phyloP scores from a whole-genome alignment of 306 rosid species.

The Neltuma alba region DNA sequence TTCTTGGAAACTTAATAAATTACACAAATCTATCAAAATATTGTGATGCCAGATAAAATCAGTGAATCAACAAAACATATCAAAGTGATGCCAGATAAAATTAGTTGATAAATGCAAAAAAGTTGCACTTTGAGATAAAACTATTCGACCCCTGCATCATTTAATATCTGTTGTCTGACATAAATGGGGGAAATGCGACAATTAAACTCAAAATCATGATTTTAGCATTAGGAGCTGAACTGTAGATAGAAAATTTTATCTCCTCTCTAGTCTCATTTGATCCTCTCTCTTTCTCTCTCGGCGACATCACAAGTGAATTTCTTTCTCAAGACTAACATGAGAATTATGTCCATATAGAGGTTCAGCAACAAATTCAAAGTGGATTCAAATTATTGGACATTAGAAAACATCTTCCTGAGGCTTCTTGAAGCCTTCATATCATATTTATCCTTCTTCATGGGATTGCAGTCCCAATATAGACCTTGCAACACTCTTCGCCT shows the following conservation, averaged over 20 bases:
- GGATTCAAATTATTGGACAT: background rate
- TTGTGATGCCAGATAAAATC: background rate
- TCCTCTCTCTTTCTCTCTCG: background rate
- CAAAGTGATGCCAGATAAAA: background rate
- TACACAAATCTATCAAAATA: background rate
- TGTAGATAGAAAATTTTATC: background rate
- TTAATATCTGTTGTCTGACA: background rate
- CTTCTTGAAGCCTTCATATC: background rate
- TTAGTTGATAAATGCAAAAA: background rate
- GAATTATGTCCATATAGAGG: background rate
- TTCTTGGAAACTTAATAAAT: background rate
- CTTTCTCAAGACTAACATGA: constrained; percentile 18
- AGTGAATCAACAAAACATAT: background rate
- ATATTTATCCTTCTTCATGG: background rate
- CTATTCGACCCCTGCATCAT: constrained; percentile 8
- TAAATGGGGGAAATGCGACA: background rate
- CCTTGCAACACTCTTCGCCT: constrained; percentile 8
- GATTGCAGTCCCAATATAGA: background rate
- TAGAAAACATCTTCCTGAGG: constrained; percentile 3
- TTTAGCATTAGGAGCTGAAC: background rate
- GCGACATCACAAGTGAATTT: background rate
- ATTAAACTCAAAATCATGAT: background rate
- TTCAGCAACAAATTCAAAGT: background rate
- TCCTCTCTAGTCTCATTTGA: background rate
- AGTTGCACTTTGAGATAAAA: background rate